These are phyloP conservation scores for Malus hybrid DNA, from an alignment of 331 rosid genomes.

Conservation along the genomic window DNA sequence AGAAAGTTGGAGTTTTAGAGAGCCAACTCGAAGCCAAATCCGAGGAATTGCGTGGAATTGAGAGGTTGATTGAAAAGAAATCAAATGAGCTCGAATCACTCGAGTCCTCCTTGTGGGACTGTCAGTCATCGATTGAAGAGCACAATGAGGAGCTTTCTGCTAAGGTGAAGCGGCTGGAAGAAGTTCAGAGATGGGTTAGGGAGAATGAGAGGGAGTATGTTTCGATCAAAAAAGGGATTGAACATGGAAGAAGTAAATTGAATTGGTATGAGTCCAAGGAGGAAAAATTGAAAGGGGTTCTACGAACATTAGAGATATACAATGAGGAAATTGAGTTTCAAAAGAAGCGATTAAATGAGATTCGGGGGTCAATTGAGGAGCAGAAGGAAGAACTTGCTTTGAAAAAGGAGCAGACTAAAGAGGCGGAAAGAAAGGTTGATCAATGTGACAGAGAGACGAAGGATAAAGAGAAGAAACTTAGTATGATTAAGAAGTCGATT, in stretches of 20 bases:
- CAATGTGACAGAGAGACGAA: constrained; percentile 13
- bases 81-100: background rate
- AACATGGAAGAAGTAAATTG: background rate
- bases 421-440: background rate
- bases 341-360: constrained; percentile 13
- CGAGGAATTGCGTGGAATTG: background rate
- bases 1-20: background rate
- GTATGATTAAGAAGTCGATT: background rate
- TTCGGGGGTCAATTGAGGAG: background rate
- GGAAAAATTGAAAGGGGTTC: constrained; percentile 11
- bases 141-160: constrained; percentile 25
- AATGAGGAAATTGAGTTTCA: constrained; percentile 13
- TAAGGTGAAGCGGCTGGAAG: constrained; percentile 14
- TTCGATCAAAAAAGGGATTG: background rate
- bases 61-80: constrained; percentile 8
- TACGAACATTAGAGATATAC: background rate
- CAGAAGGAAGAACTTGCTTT: background rate
- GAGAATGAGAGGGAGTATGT: constrained; percentile 22
- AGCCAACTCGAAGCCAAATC: background rate
- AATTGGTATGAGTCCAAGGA: constrained; percentile 5
- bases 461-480: constrained; percentile 2
- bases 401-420: constrained; percentile 11
- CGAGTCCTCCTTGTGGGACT: background rate
- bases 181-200: background rate
- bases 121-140: constrained; percentile 21